phyloP scores from a whole-genome alignment of 2,329 filamentous ascomycete species.

The Pyrenophora graminea region DNA sequence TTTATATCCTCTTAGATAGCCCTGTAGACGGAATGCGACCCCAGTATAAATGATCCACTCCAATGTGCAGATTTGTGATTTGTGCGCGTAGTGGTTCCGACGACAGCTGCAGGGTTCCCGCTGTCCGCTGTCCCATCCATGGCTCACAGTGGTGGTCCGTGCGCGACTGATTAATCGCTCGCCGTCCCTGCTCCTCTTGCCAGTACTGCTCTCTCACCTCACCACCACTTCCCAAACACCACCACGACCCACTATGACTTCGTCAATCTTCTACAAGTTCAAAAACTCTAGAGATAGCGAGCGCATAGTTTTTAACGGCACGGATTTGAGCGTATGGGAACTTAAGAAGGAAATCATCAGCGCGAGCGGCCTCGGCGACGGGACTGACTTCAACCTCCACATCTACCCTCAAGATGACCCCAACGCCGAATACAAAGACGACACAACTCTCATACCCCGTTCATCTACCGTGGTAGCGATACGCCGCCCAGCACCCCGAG shows the following conservation, averaged over 20 bases:
- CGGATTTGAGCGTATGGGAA: conserved; percentile 96
- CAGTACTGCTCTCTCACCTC: conserved; percentile 13
- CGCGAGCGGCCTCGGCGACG: conserved; percentile 90
- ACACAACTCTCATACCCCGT: conserved; percentile 94
- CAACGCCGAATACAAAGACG: conserved; percentile 95
- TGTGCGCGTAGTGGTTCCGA: background rate
- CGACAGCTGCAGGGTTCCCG: too few species aligned
- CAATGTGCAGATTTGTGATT: too few species aligned
- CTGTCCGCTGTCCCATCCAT: background rate
- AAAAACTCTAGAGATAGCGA: conserved; percentile 97
- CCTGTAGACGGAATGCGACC: too few species aligned
- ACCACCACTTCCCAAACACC: conserved; percentile 1
- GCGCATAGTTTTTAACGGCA: conserved; percentile 94
- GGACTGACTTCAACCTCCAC: conserved; percentile 92
- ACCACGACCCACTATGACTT: conserved; percentile 67
- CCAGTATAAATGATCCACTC: too few species aligned
- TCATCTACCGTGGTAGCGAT: conserved; percentile 92
- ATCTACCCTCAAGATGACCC: conserved; percentile 87
- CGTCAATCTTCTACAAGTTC: conserved; percentile 99
- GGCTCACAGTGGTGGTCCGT: conserved; percentile 1
- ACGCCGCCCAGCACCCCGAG: conserved; percentile 80
- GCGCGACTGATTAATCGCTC: background rate
- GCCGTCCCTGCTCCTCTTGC: conserved; percentile 3
- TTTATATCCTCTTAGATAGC: too few species aligned
- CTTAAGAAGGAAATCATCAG: conserved; percentile 98